Evolutionary conservation across 1,284 basidiomycete genomes (phyloP).

Genomic region (Ceratobasidium sp.): DNA sequence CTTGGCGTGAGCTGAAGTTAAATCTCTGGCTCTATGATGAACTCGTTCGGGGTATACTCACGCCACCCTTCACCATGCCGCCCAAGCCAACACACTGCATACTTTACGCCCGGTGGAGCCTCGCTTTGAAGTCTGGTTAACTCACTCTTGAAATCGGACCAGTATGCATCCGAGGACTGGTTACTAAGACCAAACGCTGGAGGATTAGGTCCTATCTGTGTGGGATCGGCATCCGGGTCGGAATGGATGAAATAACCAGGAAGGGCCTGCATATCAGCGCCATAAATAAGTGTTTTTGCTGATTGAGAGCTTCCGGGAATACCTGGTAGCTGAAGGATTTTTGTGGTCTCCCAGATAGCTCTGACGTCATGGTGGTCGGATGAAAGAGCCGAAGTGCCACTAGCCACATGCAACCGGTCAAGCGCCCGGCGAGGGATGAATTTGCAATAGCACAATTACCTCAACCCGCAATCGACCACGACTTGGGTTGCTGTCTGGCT

Average conservation of each 20-base stretch:
- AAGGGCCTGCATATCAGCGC: conserved; percentile 49
- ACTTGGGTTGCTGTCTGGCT: not conserved
- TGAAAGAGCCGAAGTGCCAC: not conserved
- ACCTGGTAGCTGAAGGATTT: not conserved
- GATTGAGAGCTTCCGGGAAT: not conserved
- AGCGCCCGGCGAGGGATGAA: not conserved
- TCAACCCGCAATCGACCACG: not conserved
- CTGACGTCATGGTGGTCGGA: not conserved
- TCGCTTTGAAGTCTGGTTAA: conserved; percentile 59
- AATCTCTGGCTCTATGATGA: no score
- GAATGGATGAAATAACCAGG: conserved; percentile 53
- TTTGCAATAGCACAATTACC: not conserved
- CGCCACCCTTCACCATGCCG: conserved; percentile 78
- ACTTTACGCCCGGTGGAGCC: conserved; percentile 53
- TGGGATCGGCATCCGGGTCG: conserved; percentile 45
- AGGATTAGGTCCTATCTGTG: conserved; percentile 48
- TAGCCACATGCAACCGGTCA: not conserved
- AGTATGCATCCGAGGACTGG: conserved; percentile 58
- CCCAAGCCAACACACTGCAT: conserved; percentile 71
- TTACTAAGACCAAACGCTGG: conserved; percentile 66
- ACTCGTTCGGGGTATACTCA: conserved; percentile 53
- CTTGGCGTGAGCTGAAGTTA: no score
- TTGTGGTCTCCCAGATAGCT: not conserved
- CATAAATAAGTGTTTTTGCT: not conserved
- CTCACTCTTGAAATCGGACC: conserved; percentile 57